Evolutionary conservation across 2,329 filamentous ascomycete species (phyloP).

Genomic region (Rhexocercosporidium sp.): DNA sequence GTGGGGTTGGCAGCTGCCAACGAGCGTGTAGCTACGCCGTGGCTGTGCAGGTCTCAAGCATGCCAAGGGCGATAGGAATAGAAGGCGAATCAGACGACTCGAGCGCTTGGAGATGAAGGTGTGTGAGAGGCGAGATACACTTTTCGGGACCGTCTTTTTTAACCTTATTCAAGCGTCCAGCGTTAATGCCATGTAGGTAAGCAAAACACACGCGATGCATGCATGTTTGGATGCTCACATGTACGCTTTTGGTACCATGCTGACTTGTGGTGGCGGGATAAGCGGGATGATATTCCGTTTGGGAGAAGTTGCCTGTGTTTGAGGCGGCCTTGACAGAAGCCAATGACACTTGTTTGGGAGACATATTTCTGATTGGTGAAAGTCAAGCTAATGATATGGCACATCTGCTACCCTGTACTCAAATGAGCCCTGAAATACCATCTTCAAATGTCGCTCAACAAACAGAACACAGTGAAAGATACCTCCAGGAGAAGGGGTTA

Average conservation of each 20-base stretch:
- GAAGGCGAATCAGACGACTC: slow-evolving; percentile 10
- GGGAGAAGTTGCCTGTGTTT: background rate
- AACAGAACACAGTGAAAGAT: too few relatives aligned
- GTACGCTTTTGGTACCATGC: slow-evolving; percentile 2
- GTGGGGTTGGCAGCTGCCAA: background rate
- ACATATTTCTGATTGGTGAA: too few relatives aligned
- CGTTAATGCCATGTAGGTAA: background rate
- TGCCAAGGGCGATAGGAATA: slow-evolving; percentile 13
- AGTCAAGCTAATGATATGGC: too few relatives aligned
- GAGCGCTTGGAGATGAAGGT: slow-evolving; percentile 8
- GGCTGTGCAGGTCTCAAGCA: slow-evolving; percentile 15
- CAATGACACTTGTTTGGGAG: too few relatives aligned
- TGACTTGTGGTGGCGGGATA: slow-evolving; percentile 2
- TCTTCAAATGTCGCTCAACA: too few relatives aligned
- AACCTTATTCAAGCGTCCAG: slow-evolving; percentile 9
- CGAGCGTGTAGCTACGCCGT: slow-evolving; percentile 16
- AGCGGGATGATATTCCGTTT: background rate
- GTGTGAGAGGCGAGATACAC: background rate
- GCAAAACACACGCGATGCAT: slow-evolving; percentile 2
- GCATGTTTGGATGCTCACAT: background rate
- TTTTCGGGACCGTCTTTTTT: background rate
- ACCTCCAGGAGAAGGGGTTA: too few relatives aligned
- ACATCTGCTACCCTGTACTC: too few relatives aligned
- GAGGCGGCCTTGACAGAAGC: too few relatives aligned
- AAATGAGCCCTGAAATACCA: too few relatives aligned